Evolutionary conservation across 257 asterid genomes (phyloP).

Genomic region (Agastache rugosa): DNA sequence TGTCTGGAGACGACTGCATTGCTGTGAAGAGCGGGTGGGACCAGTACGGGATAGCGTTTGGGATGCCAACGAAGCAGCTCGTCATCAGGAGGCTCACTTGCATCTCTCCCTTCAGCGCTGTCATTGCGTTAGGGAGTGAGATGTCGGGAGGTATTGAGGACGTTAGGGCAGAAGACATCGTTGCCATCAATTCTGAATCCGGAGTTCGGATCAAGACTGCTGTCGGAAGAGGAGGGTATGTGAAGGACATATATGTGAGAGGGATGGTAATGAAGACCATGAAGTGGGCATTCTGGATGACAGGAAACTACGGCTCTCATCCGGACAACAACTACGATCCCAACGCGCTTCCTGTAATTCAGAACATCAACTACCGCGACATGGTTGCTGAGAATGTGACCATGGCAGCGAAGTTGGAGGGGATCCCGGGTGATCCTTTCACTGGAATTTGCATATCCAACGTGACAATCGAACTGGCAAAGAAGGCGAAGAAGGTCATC

Average conservation of each 20-base stretch:
- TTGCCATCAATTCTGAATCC: constrained; percentile 84
- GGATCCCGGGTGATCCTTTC: constrained; percentile 63
- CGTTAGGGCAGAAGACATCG: constrained; percentile 77
- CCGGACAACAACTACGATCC: constrained; percentile 84
- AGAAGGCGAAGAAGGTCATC: constrained; percentile 61
- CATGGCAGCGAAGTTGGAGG: constrained; percentile 67
- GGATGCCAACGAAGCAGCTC: constrained; percentile 92
- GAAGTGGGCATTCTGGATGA: constrained; percentile 98
- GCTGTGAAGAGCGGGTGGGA: constrained; percentile 99
- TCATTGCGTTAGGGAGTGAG: constrained; percentile 93
- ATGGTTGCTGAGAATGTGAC: constrained; percentile 92
- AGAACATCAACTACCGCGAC: constrained; percentile 78
- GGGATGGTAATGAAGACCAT: constrained; percentile 84
- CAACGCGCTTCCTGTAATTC: constrained; percentile 78
- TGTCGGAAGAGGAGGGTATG: constrained; percentile 85
- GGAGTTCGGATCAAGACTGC: constrained; percentile 88
- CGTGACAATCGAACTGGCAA: constrained; percentile 71
- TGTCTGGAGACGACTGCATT: constrained; percentile 95
- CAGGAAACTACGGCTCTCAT: constrained; percentile 91
- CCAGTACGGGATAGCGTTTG: constrained; percentile 84
- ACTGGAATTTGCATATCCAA: constrained; percentile 77
- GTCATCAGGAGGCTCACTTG: constrained; percentile 79
- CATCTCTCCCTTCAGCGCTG: constrained; percentile 86
- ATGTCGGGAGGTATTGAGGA: constrained; percentile 97
- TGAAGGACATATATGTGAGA: constrained; percentile 73